Conservation (phyloP, 108 stramenopile species). For the Skeletonema grethae region DNA sequence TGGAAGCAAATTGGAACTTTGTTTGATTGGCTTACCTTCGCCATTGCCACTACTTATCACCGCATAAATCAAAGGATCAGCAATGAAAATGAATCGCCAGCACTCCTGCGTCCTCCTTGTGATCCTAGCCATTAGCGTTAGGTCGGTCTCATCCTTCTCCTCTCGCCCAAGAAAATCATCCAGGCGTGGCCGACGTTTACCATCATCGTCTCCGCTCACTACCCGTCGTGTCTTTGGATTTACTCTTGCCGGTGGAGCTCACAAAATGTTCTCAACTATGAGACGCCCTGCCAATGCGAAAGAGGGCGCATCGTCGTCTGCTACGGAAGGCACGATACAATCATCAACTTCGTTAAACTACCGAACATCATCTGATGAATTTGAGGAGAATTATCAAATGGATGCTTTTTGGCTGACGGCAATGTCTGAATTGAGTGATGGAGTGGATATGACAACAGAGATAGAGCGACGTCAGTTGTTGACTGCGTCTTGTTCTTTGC, state of each 20-base stretch:
- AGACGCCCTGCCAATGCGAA: neutral
- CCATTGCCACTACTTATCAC: too few species aligned
- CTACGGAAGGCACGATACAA: too few species aligned
- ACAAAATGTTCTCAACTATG: neutral
- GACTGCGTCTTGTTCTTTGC: too few species aligned
- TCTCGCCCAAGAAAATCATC: neutral
- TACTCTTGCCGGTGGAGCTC: neutral
- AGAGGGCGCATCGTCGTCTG: neutral
- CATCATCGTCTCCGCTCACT: neutral
- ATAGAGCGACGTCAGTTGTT: too few species aligned
- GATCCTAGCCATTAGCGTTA: neutral
- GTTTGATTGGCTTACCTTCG: too few species aligned
- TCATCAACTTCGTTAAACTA: neutral
- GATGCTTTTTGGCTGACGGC: neutral
- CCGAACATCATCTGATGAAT: neutral
- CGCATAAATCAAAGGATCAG: too few species aligned
- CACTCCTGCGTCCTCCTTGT: neutral
- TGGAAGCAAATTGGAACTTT: too few species aligned
- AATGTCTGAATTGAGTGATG: neutral
- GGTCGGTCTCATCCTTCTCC: neutral
- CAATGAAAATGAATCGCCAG: constrained; percentile 1
- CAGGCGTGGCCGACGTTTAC: neutral
- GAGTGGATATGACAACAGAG: neutral
- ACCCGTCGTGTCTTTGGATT: neutral
- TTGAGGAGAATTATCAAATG: neutral